Percentiles rank a stretch among this genome's conserved stretches.
Conservation (phyloP, 345 rosid species). For the Aurinia saxatilis region DNA sequence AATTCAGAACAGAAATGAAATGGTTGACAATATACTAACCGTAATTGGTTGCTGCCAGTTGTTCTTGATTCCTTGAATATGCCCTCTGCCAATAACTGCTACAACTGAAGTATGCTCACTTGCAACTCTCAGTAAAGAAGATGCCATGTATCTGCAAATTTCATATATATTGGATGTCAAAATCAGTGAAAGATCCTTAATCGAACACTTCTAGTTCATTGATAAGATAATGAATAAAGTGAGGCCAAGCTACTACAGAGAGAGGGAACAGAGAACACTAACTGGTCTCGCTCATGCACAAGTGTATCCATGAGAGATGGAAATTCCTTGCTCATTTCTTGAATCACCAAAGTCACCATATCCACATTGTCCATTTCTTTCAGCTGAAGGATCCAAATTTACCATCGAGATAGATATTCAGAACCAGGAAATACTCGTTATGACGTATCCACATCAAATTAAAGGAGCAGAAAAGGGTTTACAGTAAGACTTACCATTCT, state of each 20-base stretch:
- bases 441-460: not conserved
- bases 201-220: not conserved
- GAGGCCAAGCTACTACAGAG: not conserved
- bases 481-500: slow-evolving; percentile 55
- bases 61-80: slow-evolving; percentile 76
- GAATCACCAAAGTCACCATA: slow-evolving; percentile 93
- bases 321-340: slow-evolving; percentile 96
- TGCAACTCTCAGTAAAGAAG: slow-evolving; percentile 54
- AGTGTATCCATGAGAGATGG: slow-evolving; percentile 94
- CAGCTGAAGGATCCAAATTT: slow-evolving; percentile 40
- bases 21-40: slow-evolving; percentile 35
- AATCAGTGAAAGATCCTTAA: too few relatives aligned
- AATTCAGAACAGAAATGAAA: not conserved
- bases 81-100: slow-evolving; percentile 99
- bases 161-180: not conserved
- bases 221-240: not conserved
- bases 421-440: not conserved
- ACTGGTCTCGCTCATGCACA: slow-evolving; percentile 97
- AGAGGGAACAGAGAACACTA: slow-evolving; percentile 32
- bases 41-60: slow-evolving; percentile 79
- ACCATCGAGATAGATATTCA: not conserved
- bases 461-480: not conserved
- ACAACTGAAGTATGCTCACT: slow-evolving; percentile 76
- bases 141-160: slow-evolving; percentile 78
- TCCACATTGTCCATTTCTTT: slow-evolving; percentile 92